A percentile compares a stretch with the other conserved stretches of the same genome.
These are phyloP conservation scores for Fraxinus velutina DNA, from an alignment of 305 asterid species.

Conservation along the genomic window DNA sequence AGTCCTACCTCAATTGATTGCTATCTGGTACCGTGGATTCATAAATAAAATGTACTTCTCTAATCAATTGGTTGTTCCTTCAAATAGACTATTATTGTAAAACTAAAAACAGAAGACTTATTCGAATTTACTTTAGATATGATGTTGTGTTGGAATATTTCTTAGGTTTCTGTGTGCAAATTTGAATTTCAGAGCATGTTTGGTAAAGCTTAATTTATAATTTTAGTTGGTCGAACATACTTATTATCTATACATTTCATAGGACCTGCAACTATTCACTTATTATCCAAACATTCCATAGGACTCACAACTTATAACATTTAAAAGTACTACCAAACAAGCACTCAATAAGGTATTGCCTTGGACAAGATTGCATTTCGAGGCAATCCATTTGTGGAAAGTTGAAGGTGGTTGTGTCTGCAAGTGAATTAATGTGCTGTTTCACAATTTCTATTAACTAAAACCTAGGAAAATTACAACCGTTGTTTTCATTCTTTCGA, in stretches of 20 bases:
- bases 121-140: not conserved
- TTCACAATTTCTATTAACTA: not conserved
- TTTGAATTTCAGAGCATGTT: not conserved
- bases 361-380: not conserved
- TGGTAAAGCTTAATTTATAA: not conserved
- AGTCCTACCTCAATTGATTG: conserved; percentile 1
- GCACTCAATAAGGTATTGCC: not conserved
- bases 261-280: not conserved
- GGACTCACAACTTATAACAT: not conserved
- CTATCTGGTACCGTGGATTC: not conserved
- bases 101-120: not conserved
- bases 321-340: not conserved
- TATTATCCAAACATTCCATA: not conserved
- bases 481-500: not conserved
- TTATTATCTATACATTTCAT: not conserved
- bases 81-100: not conserved
- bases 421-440: not conserved
- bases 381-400: not conserved
- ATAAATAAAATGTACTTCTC: not conserved
- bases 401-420: not conserved
- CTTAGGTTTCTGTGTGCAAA: not conserved
- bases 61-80: not conserved
- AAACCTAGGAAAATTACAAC: not conserved
- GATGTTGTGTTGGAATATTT: not conserved
- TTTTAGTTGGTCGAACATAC: not conserved